Evolutionary conservation across 768 basidiomycete genomes (phyloP).

Genomic region (Amyloporia xantha): DNA sequence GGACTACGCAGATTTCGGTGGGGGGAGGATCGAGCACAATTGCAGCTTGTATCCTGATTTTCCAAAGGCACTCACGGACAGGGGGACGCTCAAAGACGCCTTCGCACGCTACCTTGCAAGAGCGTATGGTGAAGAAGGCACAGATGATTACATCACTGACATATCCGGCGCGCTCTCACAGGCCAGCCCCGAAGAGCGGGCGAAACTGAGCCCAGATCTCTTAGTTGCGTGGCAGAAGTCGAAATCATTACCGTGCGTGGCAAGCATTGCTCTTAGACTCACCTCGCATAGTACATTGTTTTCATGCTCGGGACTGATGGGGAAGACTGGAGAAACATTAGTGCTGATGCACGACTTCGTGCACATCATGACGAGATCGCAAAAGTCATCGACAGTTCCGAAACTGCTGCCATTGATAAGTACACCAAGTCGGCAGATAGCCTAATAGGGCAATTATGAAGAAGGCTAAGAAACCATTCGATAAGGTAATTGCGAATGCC

Average conservation of each 20-base stretch:
- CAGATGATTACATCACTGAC: neutral
- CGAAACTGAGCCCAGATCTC: neutral
- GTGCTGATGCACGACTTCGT: neutral
- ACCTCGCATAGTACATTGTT: neutral
- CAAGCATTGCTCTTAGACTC: too few species aligned
- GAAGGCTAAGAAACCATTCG: neutral
- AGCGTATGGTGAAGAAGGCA: neutral
- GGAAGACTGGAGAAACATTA: neutral
- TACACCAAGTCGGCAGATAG: neutral
- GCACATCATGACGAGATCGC: neutral
- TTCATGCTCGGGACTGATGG: neutral
- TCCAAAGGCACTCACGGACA: neutral
- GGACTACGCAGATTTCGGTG: neutral
- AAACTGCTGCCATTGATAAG: neutral
- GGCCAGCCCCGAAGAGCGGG: neutral
- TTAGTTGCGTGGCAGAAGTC: neutral
- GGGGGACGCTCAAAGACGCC: neutral
- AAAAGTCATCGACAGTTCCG: neutral
- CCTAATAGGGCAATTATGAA: neutral
- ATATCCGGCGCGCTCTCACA: neutral
- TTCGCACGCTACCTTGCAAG: neutral
- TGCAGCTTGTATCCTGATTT: neutral
- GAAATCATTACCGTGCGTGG: neutral
- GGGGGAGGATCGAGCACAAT: neutral
- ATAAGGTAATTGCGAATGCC: neutral